These are phyloP conservation scores for Sporothrix phasma DNA, from an alignment of 2,329 filamentous ascomycete species.

Conservation along the genomic window DNA sequence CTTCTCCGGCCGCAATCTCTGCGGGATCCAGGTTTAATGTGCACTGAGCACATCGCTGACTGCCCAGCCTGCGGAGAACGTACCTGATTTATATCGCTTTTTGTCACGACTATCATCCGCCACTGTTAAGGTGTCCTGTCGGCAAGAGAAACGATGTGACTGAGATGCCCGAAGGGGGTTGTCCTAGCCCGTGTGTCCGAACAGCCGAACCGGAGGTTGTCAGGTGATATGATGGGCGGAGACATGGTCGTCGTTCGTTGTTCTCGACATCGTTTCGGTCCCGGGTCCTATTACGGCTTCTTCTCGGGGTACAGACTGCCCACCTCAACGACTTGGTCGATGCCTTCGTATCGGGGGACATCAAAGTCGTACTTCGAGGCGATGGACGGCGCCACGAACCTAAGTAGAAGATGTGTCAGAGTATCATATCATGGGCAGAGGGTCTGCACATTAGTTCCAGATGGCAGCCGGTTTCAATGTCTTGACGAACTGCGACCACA, in stretches of 20 bases:
- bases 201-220: conserved; percentile 47
- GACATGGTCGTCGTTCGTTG: neutral
- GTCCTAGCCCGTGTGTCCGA: conserved; percentile 52
- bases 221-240: conserved; percentile 37
- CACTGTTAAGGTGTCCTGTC: conserved; percentile 37
- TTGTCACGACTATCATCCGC: conserved; percentile 42
- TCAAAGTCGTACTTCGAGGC: conserved; percentile 81
- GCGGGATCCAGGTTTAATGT: conserved; percentile 37
- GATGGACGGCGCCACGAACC: conserved; percentile 69
- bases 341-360: conserved; percentile 69
- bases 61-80: conserved; percentile 50
- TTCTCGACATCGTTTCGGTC: neutral
- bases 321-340: conserved; percentile 85
- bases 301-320: conserved; percentile 30
- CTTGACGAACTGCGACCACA: neutral
- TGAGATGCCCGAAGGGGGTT: conserved; percentile 43
- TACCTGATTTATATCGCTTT: conserved; percentile 51
- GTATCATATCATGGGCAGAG: neutral
- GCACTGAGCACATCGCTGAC: conserved; percentile 45
- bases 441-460: too few species aligned
- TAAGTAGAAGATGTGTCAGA: conserved; percentile 23
- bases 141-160: conserved; percentile 31
- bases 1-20: neutral
- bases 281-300: conserved; percentile 39
- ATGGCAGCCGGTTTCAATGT: neutral